Evolutionary conservation across 257 asterid species (phyloP).

Genomic region (Solanum peruvianum): DNA sequence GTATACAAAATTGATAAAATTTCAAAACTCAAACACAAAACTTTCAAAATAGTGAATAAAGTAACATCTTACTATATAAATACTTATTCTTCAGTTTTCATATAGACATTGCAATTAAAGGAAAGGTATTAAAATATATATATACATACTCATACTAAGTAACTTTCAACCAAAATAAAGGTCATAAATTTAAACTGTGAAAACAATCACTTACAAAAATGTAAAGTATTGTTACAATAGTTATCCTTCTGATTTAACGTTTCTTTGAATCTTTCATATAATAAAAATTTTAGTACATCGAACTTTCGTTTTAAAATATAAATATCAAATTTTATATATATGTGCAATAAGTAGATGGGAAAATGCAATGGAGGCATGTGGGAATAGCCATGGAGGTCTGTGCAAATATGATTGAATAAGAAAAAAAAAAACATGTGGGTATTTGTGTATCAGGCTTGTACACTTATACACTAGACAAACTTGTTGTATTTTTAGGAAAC

Average conservation of each 20-base stretch:
- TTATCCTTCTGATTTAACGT: fast-evolving
- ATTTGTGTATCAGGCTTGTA: conserved; percentile 19
- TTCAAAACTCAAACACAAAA: too few species aligned
- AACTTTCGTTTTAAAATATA: background rate
- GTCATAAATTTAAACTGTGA: background rate
- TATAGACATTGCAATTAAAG: too few species aligned
- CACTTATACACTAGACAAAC: conserved; percentile 28
- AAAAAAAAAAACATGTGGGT: conserved; percentile 20
- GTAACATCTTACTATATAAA: too few species aligned
- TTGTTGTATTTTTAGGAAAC: conserved; percentile 45
- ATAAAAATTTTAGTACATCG: too few species aligned
- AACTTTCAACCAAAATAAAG: background rate
- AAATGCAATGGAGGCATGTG: background rate
- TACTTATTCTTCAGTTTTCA: too few species aligned
- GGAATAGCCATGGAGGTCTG: conserved; percentile 24
- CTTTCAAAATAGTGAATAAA: too few species aligned
- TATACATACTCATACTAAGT: background rate
- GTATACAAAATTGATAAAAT: too few species aligned
- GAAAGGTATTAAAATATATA: too few species aligned
- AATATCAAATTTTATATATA: background rate
- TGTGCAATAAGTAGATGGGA: conserved; percentile 12
- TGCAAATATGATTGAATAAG: conserved; percentile 21
- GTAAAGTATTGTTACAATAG: background rate
- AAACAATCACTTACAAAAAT: background rate
- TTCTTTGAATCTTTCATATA: too few species aligned